These are phyloP conservation scores for Boletus rubroflammeus DNA, from an alignment of 768 basidiomycete genomes.

Conservation along the genomic window DNA sequence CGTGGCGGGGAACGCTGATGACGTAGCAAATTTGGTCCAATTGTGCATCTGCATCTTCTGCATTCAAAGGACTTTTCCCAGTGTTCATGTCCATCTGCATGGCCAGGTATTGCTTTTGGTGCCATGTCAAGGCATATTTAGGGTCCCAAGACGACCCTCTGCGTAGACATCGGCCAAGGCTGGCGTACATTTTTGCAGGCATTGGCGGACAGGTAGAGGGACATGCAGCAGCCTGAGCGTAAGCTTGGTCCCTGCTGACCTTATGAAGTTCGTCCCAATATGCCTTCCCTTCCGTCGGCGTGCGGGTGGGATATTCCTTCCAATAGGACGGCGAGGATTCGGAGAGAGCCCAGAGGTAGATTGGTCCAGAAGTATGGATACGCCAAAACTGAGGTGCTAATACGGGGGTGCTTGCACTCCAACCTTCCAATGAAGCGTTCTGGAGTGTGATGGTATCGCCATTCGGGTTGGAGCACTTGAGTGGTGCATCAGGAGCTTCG, in stretches of 20 bases:
- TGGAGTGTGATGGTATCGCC: slow-evolving; percentile 48
- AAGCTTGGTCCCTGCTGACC: slow-evolving; percentile 40
- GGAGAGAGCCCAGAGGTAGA: slow-evolving; percentile 58
- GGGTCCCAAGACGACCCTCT: slow-evolving; percentile 58
- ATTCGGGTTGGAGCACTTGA: slow-evolving; percentile 43
- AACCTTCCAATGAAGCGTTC: slow-evolving; percentile 38
- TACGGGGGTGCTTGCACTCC: slow-evolving; percentile 42
- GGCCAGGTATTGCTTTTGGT: slow-evolving; percentile 63
- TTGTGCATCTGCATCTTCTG: slow-evolving; percentile 38
- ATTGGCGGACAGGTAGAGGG: slow-evolving; percentile 17
- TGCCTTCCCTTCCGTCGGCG: slow-evolving; percentile 35
- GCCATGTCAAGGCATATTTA: slow-evolving; percentile 60
- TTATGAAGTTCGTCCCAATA: slow-evolving; percentile 60
- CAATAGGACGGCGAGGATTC: slow-evolving; percentile 52
- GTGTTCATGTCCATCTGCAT: slow-evolving; percentile 43
- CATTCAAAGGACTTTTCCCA: slow-evolving; percentile 47
- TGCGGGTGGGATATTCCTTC: slow-evolving; percentile 44
- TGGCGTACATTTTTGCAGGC: slow-evolving; percentile 27
- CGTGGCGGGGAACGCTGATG: slow-evolving; percentile 51
- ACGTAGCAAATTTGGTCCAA: slow-evolving; percentile 50
- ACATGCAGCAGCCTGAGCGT: slow-evolving; percentile 21
- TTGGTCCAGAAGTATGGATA: slow-evolving; percentile 50
- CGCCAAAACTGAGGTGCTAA: slow-evolving; percentile 63
- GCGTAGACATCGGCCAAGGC: slow-evolving; percentile 50
- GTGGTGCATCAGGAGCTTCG: slow-evolving; percentile 37